Base-by-base conservation (phyloP, 495 filamentous ascomycete genomes). In the Aspergillus mulundensis region DNA sequence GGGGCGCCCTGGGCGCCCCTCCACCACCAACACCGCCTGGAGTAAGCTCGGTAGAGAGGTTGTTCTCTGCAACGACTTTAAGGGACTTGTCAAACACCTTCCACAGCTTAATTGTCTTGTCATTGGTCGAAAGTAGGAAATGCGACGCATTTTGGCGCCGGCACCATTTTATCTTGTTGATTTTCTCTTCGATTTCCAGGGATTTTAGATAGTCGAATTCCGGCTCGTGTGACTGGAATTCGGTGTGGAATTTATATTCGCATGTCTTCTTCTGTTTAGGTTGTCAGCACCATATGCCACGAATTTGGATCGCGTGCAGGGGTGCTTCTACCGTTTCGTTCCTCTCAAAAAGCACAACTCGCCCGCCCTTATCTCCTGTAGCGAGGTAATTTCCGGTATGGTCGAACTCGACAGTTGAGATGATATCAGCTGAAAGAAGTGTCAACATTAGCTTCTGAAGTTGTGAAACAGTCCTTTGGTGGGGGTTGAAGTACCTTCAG, bases 141-240 rank as follows among this genome's bases (percentile, higher is more conserved):
- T 98, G 94, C 34, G 94, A 96, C 58, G 94, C 88, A 80, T 98
- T 98, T 71, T 96, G 91, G 73, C 94, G 85, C 64, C 89, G 85
- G 72, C 94, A 98, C 94, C 94, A 98, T 77, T 97, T 98, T 74
- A 98, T 98, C 80, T 98, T 98, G 81, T 98, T 98, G 82, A 98
- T 98, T 79, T 98, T 98, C 76, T 98, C 94, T 81, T 98, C 94
- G 62, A 98, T 98, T 77, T 98, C 94, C 56, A 98, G 81, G 19
- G 94, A 98, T 77, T 98, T 98, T 54, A 98, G 84, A 71, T 98
- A 98, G 69, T 98, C 94, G 72, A 98, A 98, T 71, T 98, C 94
- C 19, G 94, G 94, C 70, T 98, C 94, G 74, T 98, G 94, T 51
- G 94, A 98, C 80, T 98, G 94, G 59, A 98, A 98, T 68, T 98